Evolutionary conservation across 805 yeast genomes (phyloP).

Genomic region (Vanderwaltozyma polyspora): DNA sequence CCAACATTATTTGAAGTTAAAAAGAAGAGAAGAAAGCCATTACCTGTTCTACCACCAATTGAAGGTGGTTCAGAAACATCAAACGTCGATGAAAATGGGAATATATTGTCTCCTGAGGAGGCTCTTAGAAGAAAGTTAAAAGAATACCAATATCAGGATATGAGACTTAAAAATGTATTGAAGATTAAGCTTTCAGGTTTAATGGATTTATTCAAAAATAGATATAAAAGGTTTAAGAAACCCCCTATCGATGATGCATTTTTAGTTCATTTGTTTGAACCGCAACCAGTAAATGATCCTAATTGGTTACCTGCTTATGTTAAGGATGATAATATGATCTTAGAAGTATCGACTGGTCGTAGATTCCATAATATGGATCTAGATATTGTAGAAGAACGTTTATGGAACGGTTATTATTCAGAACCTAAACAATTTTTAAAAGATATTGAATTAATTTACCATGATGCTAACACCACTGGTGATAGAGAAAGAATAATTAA

Average conservation of each 20-base stretch:
- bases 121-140: slow-evolving; percentile 34
- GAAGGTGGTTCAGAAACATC: slow-evolving; percentile 16
- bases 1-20: slow-evolving; percentile 65
- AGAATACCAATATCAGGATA: slow-evolving; percentile 48
- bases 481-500: slow-evolving; percentile 73
- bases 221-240: slow-evolving; percentile 83
- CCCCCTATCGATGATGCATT: slow-evolving; percentile 76
- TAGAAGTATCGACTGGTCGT: slow-evolving; percentile 67
- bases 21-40: slow-evolving; percentile 33
- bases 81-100: slow-evolving; percentile 18
- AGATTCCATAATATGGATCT: slow-evolving; percentile 79
- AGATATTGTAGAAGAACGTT: slow-evolving; percentile 84
- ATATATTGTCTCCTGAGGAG: slow-evolving; percentile 26
- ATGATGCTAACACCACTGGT: slow-evolving; percentile 60
- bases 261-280: slow-evolving; percentile 69
- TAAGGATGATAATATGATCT: slow-evolving; percentile 60
- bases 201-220: slow-evolving; percentile 77
- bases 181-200: slow-evolving; percentile 78
- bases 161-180: slow-evolving; percentile 70
- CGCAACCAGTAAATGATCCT: slow-evolving; percentile 29
- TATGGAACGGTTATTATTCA: slow-evolving; percentile 93
- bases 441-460: slow-evolving; percentile 75
- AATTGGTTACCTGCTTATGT: slow-evolving; percentile 33
- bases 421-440: slow-evolving; percentile 83
- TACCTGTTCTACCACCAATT: slow-evolving; percentile 31